Evolutionary conservation across 2,329 filamentous ascomycete species (phyloP), one percentile per base, ranked within the genome.

Genomic region (Pseudogymnoascus sp.): DNA sequence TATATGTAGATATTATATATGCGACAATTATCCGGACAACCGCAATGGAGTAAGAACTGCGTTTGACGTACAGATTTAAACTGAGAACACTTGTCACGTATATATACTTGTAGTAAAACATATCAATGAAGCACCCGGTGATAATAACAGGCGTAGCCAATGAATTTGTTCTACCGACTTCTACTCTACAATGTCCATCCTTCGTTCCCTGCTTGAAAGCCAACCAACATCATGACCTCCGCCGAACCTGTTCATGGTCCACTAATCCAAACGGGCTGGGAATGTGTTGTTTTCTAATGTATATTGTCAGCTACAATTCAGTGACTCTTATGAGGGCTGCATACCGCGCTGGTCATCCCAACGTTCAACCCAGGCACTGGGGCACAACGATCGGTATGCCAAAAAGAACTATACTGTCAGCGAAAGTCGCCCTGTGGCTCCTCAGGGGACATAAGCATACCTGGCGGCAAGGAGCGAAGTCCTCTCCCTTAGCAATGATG

Each of bases 261-360:
- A 75, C 65, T 78, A 79, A 73, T 89, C 85, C 71, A 89, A 78
- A 72, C 84, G 83, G 70, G 77, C 83, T 56, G 87, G 87, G 79
- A 89, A 89, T 74, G 82, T 88, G 73, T 86, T 87, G 70, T 82
- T 81, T 76, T 87, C 87, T 88, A 31, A 74, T 67, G 65, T 40
- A 38, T 19, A 15, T 26, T 42, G 59, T 65, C 21, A 69, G 60
- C 50, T 56, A 21, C 29, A 56, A 56, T 53, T 13, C 44, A 74
- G 73, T 68, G 71, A 67, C 64, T 67, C 65, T 65, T 62, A 66
- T 64, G 65, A 33, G 64, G 67, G 26, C n/a, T 65, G 80, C 89
- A 76, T 82, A 96, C 91, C 91, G 80, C 95, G 90, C 84, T 97
- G 95, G 75, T 95, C 91, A 76, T 99, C 93, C 95, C 95, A 99